Percentiles rank a stretch among this genome's conserved stretches.
Evolutionary conservation across 805 yeast species (phyloP).

Genomic region (Candida jianshihensis): DNA sequence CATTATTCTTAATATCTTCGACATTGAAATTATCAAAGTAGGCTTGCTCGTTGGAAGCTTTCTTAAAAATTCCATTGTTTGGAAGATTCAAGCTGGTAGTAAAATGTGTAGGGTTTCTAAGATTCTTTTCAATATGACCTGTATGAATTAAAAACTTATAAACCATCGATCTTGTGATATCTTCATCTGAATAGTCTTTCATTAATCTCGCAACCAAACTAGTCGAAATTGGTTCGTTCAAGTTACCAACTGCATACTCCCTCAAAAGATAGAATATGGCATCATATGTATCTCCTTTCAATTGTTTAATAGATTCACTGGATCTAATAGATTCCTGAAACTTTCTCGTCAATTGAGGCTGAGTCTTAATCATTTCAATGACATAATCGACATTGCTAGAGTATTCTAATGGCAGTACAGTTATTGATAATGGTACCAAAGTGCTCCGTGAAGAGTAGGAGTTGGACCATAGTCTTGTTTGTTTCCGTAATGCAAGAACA

Average conservation of each 20-base stretch:
- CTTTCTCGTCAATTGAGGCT: constrained; percentile 17
- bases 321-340: constrained; percentile 20
- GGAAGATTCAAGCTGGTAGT: constrained; percentile 41
- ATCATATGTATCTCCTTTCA: constrained; percentile 16
- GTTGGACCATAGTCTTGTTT: constrained; percentile 38
- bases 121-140: constrained; percentile 13
- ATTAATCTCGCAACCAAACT: constrained; percentile 39
- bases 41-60: constrained; percentile 36
- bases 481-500: constrained; percentile 43
- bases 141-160: constrained; percentile 39
- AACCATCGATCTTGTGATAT: constrained; percentile 47
- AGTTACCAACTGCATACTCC: constrained; percentile 50
- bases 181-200: constrained; percentile 27
- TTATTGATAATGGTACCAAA: constrained; percentile 35
- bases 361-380: constrained; percentile 22
- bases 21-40: constrained; percentile 31
- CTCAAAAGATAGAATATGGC: constrained; percentile 40
- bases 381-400: constrained; percentile 27
- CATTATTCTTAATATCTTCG: constrained; percentile 5
- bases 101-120: constrained; percentile 45
- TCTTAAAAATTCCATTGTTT: constrained; percentile 31
- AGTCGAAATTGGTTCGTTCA: constrained; percentile 39
- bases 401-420: constrained; percentile 35
- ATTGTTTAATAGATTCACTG: constrained; percentile 2
- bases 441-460: constrained; percentile 25